Evolutionary conservation across 345 rosid genomes (phyloP).

Genomic region (Aquilaria yunnanensis): DNA sequence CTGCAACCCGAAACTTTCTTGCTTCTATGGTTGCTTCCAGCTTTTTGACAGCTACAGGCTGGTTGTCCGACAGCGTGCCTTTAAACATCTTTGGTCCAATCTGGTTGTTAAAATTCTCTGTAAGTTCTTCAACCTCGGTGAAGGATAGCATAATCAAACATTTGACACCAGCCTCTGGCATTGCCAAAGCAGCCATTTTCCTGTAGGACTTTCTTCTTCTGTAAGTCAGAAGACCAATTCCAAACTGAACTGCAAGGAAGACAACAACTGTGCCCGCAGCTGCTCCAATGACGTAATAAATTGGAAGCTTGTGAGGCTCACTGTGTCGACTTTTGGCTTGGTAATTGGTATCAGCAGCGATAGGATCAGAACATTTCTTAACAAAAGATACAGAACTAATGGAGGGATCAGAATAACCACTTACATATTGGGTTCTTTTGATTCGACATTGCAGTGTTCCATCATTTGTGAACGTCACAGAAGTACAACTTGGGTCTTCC

Average conservation of each 20-base stretch:
- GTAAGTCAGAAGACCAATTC: slow-evolving; percentile 37
- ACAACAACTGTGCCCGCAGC: slow-evolving; percentile 42
- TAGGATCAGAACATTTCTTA: slow-evolving; percentile 62
- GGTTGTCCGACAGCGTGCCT: slow-evolving; percentile 51
- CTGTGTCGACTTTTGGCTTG: slow-evolving; percentile 17
- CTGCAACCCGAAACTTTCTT: slow-evolving; percentile 60
- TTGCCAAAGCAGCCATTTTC: slow-evolving; percentile 41
- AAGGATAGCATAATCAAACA: slow-evolving; percentile 50
- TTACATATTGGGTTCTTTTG: slow-evolving; percentile 42
- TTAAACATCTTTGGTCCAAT: slow-evolving; percentile 55
- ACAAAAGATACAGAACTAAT: slow-evolving; percentile 52
- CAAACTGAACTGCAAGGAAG: slow-evolving; percentile 46
- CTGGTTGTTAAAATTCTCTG: slow-evolving; percentile 41
- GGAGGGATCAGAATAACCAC: slow-evolving; percentile 67
- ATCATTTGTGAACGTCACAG: slow-evolving; percentile 58
- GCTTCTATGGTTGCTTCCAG: slow-evolving; percentile 42
- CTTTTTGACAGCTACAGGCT: slow-evolving; percentile 48
- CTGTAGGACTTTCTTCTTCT: slow-evolving; percentile 33
- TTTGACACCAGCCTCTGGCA: slow-evolving; percentile 34
- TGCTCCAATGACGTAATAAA: slow-evolving; percentile 56
- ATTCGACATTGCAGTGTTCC: slow-evolving; percentile 44
- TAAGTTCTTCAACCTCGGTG: slow-evolving; percentile 54
- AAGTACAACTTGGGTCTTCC: slow-evolving; percentile 38
- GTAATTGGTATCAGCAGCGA: slow-evolving; percentile 48
- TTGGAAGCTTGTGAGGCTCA: slow-evolving; percentile 27